A percentile compares a stretch with the other conserved stretches of the same genome.
Conservation (phyloP, 2,329 filamentous ascomycete genomes). For the Fonsecaea erecta region DNA sequence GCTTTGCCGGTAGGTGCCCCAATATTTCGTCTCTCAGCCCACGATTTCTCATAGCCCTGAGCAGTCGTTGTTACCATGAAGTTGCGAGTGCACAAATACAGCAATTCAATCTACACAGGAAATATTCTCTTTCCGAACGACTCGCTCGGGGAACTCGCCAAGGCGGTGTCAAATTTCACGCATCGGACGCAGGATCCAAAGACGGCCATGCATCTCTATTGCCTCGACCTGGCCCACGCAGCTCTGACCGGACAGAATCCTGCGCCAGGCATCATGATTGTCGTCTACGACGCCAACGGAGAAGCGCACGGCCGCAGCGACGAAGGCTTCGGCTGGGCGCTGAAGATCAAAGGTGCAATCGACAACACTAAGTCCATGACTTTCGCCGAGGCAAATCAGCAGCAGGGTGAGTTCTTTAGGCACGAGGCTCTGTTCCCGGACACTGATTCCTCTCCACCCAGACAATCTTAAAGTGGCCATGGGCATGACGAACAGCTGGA, state of each 20-base stretch:
- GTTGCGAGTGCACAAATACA: conserved; percentile 12
- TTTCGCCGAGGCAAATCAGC: conserved; percentile 6
- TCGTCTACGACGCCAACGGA: conserved; percentile 12
- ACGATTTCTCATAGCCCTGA: not conserved
- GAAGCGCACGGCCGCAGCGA: conserved; percentile 13
- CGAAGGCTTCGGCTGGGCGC: conserved; percentile 14
- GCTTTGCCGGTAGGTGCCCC: conserved; percentile 3
- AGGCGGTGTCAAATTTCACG: not conserved
- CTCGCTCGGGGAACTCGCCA: not conserved
- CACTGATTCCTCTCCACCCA: not conserved
- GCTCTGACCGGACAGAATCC: conserved; percentile 7
- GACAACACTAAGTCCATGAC: conserved; percentile 8
- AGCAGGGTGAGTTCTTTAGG: conserved; percentile 1
- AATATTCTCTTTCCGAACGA: conserved; percentile 13
- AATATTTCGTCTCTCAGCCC: not conserved
- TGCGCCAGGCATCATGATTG: conserved; percentile 6
- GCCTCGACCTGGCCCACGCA: conserved; percentile 13
- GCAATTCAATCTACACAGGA: conserved; percentile 1
- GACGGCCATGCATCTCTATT: conserved; percentile 13
- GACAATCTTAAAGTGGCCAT: conserved; percentile 11
- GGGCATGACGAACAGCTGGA: conserved; percentile 16
- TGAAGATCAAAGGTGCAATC: not conserved
- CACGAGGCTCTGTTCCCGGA: not conserved
- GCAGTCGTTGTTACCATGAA: conserved; percentile 4
- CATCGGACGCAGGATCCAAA: conserved; percentile 5